A percentile compares a stretch with the other conserved stretches of the same genome.
Conservation (phyloP, 2,329 filamentous ascomycete species). For the Pseudocercospora pini-densiflorae region DNA sequence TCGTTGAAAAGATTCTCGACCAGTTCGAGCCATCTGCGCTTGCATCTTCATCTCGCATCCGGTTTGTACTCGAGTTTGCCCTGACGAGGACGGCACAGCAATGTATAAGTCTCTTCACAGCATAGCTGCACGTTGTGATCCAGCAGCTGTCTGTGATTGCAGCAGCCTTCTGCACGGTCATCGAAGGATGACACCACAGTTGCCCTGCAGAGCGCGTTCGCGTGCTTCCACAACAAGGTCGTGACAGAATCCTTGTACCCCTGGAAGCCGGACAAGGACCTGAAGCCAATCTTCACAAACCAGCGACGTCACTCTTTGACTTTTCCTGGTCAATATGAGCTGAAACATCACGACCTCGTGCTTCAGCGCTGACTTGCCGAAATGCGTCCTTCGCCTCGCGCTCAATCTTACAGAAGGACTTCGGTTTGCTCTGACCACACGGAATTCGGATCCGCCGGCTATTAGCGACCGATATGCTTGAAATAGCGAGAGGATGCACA, state of each 20-base stretch:
- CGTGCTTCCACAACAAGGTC: neutral
- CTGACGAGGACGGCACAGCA: too few relatives aligned
- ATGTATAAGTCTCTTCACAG: too few relatives aligned
- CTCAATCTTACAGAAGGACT: neutral
- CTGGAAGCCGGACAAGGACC: neutral
- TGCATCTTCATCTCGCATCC: too few relatives aligned
- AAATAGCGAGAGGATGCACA: neutral
- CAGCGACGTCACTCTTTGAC: neutral
- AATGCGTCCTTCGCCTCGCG: neutral
- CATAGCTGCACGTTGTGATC: too few relatives aligned
- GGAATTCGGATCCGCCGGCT: neutral
- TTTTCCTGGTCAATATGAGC: neutral
- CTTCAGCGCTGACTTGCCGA: constrained; percentile 5
- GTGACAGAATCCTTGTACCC: neutral
- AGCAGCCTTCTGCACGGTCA: too few relatives aligned
- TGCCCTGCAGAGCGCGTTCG: neutral
- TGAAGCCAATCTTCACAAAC: neutral
- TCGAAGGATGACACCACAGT: neutral
- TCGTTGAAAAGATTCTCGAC: too few relatives aligned
- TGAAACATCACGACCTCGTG: neutral
- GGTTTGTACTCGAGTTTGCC: too few relatives aligned
- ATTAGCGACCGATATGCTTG: neutral
- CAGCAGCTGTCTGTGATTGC: too few relatives aligned
- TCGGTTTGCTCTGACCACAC: neutral
- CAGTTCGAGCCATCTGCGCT: too few relatives aligned